These are phyloP conservation scores for Exophiala phaeomuriformis DNA, from an alignment of 2,329 filamentous ascomycete genomes.

Conservation along the genomic window DNA sequence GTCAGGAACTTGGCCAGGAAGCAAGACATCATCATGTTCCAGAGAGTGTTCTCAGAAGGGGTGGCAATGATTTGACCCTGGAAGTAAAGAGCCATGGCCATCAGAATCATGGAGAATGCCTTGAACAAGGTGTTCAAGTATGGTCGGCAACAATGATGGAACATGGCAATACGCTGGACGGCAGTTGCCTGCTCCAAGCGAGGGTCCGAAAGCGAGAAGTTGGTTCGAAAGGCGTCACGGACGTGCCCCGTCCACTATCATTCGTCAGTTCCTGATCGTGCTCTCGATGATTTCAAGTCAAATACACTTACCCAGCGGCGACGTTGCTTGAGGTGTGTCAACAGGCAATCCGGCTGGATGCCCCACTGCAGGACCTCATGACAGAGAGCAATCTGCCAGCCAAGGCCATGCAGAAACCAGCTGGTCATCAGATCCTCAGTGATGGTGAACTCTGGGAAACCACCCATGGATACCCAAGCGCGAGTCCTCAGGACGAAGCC, in stretches of 20 bases:
- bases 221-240: conserved; percentile 8
- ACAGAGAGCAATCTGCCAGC: conserved; percentile 27
- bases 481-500: conserved; percentile 28
- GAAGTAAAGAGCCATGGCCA: conserved; percentile 6
- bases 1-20: background rate
- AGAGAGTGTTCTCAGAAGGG: conserved; percentile 1
- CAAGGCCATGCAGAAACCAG: conserved; percentile 25
- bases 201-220: conserved; percentile 9
- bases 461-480: conserved; percentile 28
- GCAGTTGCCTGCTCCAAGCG: conserved; percentile 8
- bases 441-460: conserved; percentile 28
- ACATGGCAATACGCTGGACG: conserved; percentile 18
- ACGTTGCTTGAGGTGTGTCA: conserved; percentile 35
- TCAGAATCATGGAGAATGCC: conserved; percentile 4
- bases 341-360: conserved; percentile 31
- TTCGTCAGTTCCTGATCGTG: conserved; percentile 7
- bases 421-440: conserved; percentile 29
- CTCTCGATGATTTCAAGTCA: conserved; percentile 36
- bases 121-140: conserved; percentile 20
- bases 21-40: conserved; percentile 7
- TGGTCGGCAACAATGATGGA: conserved; percentile 20
- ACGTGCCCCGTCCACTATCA: conserved; percentile 21
- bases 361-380: conserved; percentile 28
- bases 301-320: conserved; percentile 34
- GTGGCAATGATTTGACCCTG: conserved; percentile 12